Conservation (phyloP, 2,329 filamentous ascomycete genomes). For the Phyllosticta capitalensis region DNA sequence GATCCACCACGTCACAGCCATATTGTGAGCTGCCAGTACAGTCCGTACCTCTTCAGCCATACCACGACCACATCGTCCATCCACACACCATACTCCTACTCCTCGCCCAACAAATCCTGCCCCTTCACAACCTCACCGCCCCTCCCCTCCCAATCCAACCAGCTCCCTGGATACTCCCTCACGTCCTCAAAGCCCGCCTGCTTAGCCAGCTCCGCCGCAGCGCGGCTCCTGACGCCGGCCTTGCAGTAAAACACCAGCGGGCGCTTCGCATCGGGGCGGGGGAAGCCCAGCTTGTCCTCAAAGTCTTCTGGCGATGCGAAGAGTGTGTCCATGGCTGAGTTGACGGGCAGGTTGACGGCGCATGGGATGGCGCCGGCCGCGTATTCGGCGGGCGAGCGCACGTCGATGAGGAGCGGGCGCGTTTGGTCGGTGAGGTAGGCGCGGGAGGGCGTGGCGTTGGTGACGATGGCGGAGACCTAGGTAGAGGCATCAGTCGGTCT, state of each 20-base stretch:
- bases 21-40: not conserved
- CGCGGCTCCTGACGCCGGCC: conserved; percentile 71
- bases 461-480: too few species aligned
- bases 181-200: conserved; percentile 66
- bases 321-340: conserved; percentile 66
- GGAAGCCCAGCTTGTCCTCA: conserved; percentile 69
- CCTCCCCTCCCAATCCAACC: conserved; percentile 71
- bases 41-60: not conserved
- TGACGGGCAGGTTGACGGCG: conserved; percentile 74
- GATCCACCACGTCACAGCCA: not conserved
- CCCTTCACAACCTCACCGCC: conserved; percentile 45
- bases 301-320: conserved; percentile 72
- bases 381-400: conserved; percentile 64
- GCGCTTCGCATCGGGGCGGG: conserved; percentile 49
- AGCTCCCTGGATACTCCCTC: conserved; percentile 65
- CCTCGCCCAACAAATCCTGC: not conserved
- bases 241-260: conserved; percentile 84
- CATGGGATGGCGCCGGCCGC: conserved; percentile 62
- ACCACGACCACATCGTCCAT: not conserved
- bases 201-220: conserved; percentile 67
- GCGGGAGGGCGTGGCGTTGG: not conserved
- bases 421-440: not conserved
- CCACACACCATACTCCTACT: not conserved
- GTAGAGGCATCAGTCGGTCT: too few species aligned
- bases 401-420: conserved; percentile 36